Conservation (phyloP, 2,329 filamentous ascomycete species). For the Colletotrichum sp. region DNA sequence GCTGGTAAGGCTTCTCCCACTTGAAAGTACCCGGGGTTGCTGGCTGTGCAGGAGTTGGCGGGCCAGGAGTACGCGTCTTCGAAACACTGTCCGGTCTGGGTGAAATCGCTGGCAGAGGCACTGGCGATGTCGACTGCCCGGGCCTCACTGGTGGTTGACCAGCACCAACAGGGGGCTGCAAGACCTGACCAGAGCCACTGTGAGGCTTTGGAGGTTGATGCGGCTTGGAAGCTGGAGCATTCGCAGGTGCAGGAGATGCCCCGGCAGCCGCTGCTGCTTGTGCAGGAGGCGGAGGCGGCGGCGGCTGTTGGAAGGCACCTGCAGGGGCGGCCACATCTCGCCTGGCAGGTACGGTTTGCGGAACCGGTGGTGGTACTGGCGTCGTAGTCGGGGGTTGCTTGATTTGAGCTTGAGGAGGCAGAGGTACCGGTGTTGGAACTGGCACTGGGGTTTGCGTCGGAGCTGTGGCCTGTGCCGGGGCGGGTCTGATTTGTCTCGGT, state of each 20-base stretch:
- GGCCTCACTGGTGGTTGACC: slow-evolving; percentile 32
- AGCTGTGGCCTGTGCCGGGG: slow-evolving; percentile 29
- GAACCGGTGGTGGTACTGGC: neutral
- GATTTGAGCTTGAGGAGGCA: slow-evolving; percentile 8
- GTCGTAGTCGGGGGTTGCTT: neutral
- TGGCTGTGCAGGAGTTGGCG: slow-evolving; percentile 27
- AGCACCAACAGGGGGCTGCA: slow-evolving; percentile 40
- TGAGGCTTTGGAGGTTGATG: slow-evolving; percentile 38
- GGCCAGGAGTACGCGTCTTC: slow-evolving; percentile 35
- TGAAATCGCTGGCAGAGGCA: slow-evolving; percentile 31
- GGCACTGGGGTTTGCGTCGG: slow-evolving; percentile 23
- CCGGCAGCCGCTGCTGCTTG: neutral
- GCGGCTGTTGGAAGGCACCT: slow-evolving; percentile 7
- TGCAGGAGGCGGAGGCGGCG: neutral
- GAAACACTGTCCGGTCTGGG: slow-evolving; percentile 36
- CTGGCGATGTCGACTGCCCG: slow-evolving; percentile 20
- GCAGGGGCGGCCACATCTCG: slow-evolving; percentile 7
- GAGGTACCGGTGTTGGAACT: slow-evolving; percentile 6
- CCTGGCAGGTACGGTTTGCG: neutral
- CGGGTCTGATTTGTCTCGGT: slow-evolving; percentile 8
- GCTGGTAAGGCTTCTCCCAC: slow-evolving; percentile 48
- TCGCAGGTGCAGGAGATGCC: slow-evolving; percentile 16
- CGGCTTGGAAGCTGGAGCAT: slow-evolving; percentile 29
- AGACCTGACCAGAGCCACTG: slow-evolving; percentile 33
- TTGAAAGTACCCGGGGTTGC: slow-evolving; percentile 34